These are phyloP conservation scores for Anthoceros angustus DNA, from an alignment of 225 moss, liverwort and hornwort species.

Conservation along the genomic window DNA sequence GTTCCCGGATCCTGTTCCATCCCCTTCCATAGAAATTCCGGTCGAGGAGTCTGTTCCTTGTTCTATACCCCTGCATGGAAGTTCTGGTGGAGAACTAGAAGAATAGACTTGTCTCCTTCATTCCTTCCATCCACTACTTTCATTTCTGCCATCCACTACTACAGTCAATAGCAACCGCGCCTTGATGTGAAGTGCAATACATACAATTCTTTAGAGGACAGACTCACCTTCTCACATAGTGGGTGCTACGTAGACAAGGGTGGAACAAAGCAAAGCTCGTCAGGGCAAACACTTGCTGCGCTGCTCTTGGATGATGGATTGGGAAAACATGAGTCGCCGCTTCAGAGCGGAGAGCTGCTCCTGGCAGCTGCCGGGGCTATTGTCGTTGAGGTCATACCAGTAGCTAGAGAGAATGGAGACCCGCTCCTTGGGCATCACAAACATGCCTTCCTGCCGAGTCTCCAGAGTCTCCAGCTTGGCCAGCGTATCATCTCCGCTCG, in stretches of 20 bases:
- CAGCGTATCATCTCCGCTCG: slow-evolving; percentile 75
- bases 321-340: neutral
- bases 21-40: too few species aligned
- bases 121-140: too few species aligned
- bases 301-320: neutral
- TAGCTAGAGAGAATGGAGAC: slow-evolving; percentile 79
- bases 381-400: slow-evolving; percentile 31
- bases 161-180: too few species aligned
- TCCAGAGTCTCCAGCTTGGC: slow-evolving; percentile 74
- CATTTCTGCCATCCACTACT: too few species aligned
- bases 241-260: neutral
- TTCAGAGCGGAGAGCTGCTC: neutral
- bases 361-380: neutral
- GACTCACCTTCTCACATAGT: too few species aligned
- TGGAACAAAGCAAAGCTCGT: neutral
- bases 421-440: slow-evolving; percentile 91
- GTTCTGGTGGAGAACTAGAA: too few species aligned
- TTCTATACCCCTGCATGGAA: too few species aligned
- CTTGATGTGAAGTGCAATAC: too few species aligned
- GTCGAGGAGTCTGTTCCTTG: too few species aligned
- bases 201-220: too few species aligned
- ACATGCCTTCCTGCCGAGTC: slow-evolving; percentile 81
- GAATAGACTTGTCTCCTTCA: too few species aligned
- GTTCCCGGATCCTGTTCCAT: too few species aligned
- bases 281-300: neutral